These are phyloP conservation scores for Chalciporus sp. DNA, from an alignment of 1,284 basidiomycete species.

Conservation along the genomic window DNA sequence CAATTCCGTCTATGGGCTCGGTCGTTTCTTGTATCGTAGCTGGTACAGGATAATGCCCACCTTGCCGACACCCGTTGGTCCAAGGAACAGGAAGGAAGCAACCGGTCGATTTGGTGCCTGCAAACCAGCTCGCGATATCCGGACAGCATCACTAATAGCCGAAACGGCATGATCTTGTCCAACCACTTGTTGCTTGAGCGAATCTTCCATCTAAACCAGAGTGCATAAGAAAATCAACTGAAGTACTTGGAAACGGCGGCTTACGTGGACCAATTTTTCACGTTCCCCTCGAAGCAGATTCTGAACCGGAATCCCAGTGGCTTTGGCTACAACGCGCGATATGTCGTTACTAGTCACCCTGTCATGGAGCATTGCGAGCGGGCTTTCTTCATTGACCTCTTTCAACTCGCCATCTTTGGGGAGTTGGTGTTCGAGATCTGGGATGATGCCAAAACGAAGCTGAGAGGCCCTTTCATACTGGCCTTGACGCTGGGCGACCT, in stretches of 20 bases:
- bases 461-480: slow-evolving; percentile 82
- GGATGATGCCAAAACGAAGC: slow-evolving; percentile 84
- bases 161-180: slow-evolving; percentile 87
- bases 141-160: slow-evolving; percentile 84
- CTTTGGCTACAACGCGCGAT: slow-evolving; percentile 84
- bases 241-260: slow-evolving; percentile 27
- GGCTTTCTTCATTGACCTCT: slow-evolving; percentile 47
- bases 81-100: slow-evolving; percentile 90
- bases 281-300: slow-evolving; percentile 88
- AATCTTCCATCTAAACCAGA: slow-evolving; percentile 79
- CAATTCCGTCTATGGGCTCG: slow-evolving; percentile 71
- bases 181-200: slow-evolving; percentile 74
- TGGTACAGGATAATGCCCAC: slow-evolving; percentile 33
- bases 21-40: slow-evolving; percentile 4
- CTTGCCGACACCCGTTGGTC: slow-evolving; percentile 86
- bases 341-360: slow-evolving; percentile 90
- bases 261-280: slow-evolving; percentile 86
- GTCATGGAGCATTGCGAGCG: slow-evolving; percentile 76
- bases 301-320: slow-evolving; percentile 91
- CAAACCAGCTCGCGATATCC: slow-evolving; percentile 88
- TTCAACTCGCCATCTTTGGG: slow-evolving; percentile 56
- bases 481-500: slow-evolving; percentile 85
- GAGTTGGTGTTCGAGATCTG: slow-evolving; percentile 75
- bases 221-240: slow-evolving; percentile 2
- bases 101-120: slow-evolving; percentile 87